Percentiles rank a stretch among this genome's conserved stretches.
phyloP scores from a whole-genome alignment of 345 rosid species.

The Atalantia buxifolia region DNA sequence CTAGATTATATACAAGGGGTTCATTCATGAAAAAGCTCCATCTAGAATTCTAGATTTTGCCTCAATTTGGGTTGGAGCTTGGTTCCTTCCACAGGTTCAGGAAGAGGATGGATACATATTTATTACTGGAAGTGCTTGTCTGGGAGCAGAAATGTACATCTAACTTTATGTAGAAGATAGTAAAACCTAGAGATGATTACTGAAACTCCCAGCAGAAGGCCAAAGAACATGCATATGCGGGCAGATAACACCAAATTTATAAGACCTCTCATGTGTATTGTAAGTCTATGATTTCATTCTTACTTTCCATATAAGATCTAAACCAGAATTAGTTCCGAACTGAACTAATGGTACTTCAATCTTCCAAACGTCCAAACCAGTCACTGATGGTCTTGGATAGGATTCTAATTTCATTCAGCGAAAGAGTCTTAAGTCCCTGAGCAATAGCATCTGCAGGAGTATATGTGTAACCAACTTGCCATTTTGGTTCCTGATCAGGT shows the following conservation, averaged over 20 bases:
- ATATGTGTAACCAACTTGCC: slow-evolving; percentile 72
- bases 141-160: not conserved
- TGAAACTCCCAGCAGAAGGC: not conserved
- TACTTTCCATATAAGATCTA: not conserved
- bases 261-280: not conserved
- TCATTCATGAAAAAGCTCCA: not conserved
- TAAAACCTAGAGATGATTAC: not conserved
- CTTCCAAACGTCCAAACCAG: slow-evolving; percentile 72
- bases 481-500: slow-evolving; percentile 68
- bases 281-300: slow-evolving; percentile 1
- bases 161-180: not conserved
- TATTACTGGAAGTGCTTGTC: not conserved
- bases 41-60: not conserved
- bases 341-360: slow-evolving; percentile 13
- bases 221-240: not conserved
- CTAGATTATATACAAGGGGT: not conserved
- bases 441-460: slow-evolving; percentile 93
- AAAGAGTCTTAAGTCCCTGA: slow-evolving; percentile 73
- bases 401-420: slow-evolving; percentile 62
- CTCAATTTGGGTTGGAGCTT: not conserved
- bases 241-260: not conserved
- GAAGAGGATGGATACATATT: too few relatives aligned
- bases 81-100: not conserved
- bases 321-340: not conserved
- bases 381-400: slow-evolving; percentile 65